phyloP scores from a whole-genome alignment of 2,329 filamentous ascomycete genomes.

The Epichloe brachyelytri region DNA sequence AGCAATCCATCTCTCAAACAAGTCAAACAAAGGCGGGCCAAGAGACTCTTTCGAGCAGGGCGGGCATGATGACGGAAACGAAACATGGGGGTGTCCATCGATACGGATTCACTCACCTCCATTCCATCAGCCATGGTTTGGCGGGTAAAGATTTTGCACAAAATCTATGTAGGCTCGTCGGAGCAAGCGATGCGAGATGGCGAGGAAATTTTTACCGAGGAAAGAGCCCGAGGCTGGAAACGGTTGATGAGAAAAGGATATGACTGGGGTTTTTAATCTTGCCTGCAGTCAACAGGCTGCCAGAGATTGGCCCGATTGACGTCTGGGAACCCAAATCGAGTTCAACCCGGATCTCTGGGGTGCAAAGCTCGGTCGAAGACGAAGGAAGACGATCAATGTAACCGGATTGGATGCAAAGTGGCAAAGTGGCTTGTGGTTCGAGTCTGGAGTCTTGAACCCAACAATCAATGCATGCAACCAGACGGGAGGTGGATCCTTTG shows the following conservation, averaged over 20 bases:
- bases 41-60: background rate
- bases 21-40: background rate
- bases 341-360: too few relatives aligned
- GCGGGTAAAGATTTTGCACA: background rate
- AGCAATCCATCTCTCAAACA: background rate
- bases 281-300: background rate
- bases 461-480: background rate
- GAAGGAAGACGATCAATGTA: background rate
- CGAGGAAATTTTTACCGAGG: background rate
- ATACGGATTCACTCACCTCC: slow-evolving; percentile 6
- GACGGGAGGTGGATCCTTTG: background rate
- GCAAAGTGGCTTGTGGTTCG: background rate
- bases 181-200: background rate
- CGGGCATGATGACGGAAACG: background rate
- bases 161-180: background rate
- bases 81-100: background rate
- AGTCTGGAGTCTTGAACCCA: too few relatives aligned
- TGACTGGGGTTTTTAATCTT: background rate
- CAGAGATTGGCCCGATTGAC: background rate
- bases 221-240: background rate
- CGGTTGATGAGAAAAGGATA: background rate
- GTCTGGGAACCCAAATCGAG: background rate
- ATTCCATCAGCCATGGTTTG: slow-evolving; percentile 1
- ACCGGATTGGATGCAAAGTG: background rate
- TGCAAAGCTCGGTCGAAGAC: background rate